Conservation (phyloP, 371 early-diverging fungal species). For the Mortierella sp. region DNA sequence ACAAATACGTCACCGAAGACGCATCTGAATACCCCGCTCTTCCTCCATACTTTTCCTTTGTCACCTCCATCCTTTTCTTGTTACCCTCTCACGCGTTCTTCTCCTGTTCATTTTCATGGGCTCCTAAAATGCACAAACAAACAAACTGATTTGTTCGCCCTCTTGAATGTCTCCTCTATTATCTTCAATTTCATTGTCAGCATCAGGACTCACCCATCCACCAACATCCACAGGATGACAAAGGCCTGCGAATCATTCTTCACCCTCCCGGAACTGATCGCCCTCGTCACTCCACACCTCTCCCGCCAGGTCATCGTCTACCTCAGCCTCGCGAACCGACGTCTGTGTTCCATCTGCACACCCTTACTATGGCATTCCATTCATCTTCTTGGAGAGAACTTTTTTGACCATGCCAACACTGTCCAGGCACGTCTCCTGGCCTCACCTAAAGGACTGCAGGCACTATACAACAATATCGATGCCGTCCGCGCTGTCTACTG, state of each 20-base stretch:
- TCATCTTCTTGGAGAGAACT: not conserved
- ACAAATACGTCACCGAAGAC: no score
- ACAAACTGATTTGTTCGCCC: no score
- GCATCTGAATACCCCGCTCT: no score
- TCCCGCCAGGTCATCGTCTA: not conserved
- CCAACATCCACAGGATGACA: not conserved
- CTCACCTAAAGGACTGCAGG: not conserved
- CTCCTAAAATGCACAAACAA: no score
- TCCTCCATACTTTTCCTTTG: no score
- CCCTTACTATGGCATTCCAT: not conserved
- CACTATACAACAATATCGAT: not conserved
- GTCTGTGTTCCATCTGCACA: not conserved
- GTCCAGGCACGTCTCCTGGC: not conserved
- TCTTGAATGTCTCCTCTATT: no score
- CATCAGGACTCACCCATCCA: not conserved
- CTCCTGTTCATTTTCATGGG: no score
- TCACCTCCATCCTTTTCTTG: no score
- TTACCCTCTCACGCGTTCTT: no score
- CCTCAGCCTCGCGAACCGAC: not conserved
- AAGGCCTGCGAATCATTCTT: not conserved
- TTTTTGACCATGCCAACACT: not conserved
- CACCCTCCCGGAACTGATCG: not conserved
- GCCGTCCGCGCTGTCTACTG: not conserved
- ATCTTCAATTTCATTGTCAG: no score
- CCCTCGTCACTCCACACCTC: not conserved